Evolutionary conservation across 805 yeast species (phyloP), one percentile per base, ranked within the genome.

Genomic region (Ogataea pilisensis): DNA sequence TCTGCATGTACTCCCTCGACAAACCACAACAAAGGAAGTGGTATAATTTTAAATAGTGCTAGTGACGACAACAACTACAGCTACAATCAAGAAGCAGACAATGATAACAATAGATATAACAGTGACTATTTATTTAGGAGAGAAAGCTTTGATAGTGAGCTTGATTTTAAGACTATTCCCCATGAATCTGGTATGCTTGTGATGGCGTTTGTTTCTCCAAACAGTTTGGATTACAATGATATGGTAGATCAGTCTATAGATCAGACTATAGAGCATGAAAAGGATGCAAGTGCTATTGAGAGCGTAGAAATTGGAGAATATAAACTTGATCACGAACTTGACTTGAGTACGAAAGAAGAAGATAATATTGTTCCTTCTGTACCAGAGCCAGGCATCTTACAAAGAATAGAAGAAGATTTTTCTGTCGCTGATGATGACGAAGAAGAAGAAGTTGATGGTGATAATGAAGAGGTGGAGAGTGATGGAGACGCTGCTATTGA

Each of bases 1-100:
- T 41, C 53, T 18, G 64, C 65, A 3, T 58, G 63, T 42, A 51
- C 60, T 16, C 64, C 64, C 3, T 60, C 56, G 9, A 54, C 55
- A 9, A 39, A 14, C 14, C 13, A 9, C 14, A 27, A 27, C 13
- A 27, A 14, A 27, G 14, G 14, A 8, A 27, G 13, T 27, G 13
- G 14, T 9, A 14, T 9, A 9, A 5, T 27, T 9, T 27, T 27
- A 27, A 27, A 6, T 27, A 8, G 13, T 27, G 14, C 6, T 9
- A 9, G 30, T 8, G 35, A 11, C 19, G n/a, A 19, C 13, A 39
- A 16, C 18, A 13, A n/a, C 19, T 21, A 19, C n/a, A 24, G 24
- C n/a, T 12, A 24, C 18, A 24, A 13, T 6, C n/a, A n/a, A n/a
- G n/a, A n/a, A n/a, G n/a, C n/a, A n/a, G n/a, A n/a, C 2, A 16